A percentile compares a stretch with the other conserved stretches of the same genome.
Evolutionary conservation across 2,329 filamentous ascomycete species (phyloP).

Genomic region (Gnomoniopsis sp.): DNA sequence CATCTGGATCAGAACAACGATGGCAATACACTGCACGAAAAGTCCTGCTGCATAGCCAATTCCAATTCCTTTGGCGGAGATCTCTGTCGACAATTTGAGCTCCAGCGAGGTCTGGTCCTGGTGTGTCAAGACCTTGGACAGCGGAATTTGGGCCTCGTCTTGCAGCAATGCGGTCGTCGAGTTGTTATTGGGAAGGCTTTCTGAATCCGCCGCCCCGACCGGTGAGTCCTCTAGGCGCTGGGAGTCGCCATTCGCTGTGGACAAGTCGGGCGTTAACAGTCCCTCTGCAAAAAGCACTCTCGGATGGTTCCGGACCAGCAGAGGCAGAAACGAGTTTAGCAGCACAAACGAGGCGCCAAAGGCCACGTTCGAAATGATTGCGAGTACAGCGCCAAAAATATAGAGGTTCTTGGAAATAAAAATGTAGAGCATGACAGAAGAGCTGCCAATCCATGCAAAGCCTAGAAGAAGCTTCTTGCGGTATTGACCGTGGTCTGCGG

Average conservation of each 20-base stretch:
- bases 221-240: conserved; percentile 18
- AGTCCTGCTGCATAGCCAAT: conserved; percentile 89
- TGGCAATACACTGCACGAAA: conserved; percentile 76
- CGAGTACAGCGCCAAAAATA: conserved; percentile 75
- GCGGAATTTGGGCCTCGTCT: conserved; percentile 25
- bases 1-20: conserved; percentile 70
- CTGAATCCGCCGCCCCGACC: conserved; percentile 25
- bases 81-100: conserved; percentile 79
- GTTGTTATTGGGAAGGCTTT: conserved; percentile 29
- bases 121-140: conserved; percentile 39
- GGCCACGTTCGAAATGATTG: conserved; percentile 87
- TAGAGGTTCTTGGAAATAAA: conserved; percentile 73
- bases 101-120: conserved; percentile 59
- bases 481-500: conserved; percentile 90
- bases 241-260: conserved; percentile 30
- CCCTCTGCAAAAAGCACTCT: conserved; percentile 31
- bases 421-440: conserved; percentile 85
- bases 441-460: conserved; percentile 81
- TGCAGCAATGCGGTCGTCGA: conserved; percentile 47
- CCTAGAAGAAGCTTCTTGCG: conserved; percentile 80
- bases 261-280: conserved; percentile 28
- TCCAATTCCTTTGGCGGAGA: conserved; percentile 88
- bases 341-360: conserved; percentile 95
- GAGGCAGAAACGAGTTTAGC: conserved; percentile 88
- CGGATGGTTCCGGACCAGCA: conserved; percentile 85